Evolutionary conservation across 2,329 filamentous ascomycete genomes (phyloP).

Genomic region (Pleurostoma richardsiae): DNA sequence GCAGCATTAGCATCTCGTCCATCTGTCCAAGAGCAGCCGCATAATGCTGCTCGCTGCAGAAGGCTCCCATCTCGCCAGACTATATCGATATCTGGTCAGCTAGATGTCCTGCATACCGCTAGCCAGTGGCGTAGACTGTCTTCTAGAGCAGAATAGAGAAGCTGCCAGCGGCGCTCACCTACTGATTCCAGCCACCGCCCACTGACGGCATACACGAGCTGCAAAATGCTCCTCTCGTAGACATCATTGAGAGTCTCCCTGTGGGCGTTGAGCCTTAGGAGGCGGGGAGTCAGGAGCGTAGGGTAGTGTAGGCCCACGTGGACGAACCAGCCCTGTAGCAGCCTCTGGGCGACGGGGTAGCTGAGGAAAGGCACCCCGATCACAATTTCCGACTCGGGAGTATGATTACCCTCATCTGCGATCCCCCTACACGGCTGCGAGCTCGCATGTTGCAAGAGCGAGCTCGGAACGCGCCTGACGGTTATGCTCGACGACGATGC

Average conservation of each 20-base stretch:
- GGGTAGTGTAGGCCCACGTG: conserved; percentile 23
- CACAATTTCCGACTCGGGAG: conserved; percentile 19
- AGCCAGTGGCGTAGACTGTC: no score
- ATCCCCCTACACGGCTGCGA: conserved; percentile 1
- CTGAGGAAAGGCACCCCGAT: conserved; percentile 19
- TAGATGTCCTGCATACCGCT: no score
- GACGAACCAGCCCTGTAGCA: conserved; percentile 21
- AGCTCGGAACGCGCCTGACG: conserved; percentile 21
- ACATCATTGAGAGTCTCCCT: conserved; percentile 16
- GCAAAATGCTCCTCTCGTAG: conserved; percentile 19
- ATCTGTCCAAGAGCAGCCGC: conserved; percentile 19
- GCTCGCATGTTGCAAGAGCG: conserved; percentile 19
- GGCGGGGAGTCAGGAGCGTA: conserved; percentile 14
- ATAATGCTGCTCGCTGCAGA: conserved; percentile 22
- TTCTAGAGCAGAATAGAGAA: no score
- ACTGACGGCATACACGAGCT: conserved; percentile 20
- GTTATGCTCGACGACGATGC: conserved; percentile 20
- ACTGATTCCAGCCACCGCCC: conserved; percentile 22
- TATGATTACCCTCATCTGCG: conserved; percentile 8
- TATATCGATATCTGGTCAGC: no score
- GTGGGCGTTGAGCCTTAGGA: conserved; percentile 18
- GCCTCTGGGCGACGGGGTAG: conserved; percentile 15
- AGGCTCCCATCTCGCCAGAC: conserved; percentile 20
- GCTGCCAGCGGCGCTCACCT: no score
- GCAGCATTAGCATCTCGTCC: conserved; percentile 17